Conservation (phyloP, 192 early-diverging fungal genomes). For the Coemansia sp. region DNA sequence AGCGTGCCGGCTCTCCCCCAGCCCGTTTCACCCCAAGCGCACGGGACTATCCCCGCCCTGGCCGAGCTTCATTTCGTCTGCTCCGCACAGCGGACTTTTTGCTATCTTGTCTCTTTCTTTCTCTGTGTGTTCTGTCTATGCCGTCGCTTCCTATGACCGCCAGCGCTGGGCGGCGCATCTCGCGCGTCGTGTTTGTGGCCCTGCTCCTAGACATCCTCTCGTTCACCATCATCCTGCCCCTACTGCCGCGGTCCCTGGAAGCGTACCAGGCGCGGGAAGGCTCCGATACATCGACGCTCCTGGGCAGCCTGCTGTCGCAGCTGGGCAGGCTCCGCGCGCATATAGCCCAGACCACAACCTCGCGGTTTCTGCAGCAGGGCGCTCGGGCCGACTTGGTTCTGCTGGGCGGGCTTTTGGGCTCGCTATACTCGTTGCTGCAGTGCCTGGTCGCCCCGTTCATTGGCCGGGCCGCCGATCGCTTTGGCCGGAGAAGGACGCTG, state of each 20-base stretch:
- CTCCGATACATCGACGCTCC: slow-evolving; percentile 29
- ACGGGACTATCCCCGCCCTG: too few species aligned
- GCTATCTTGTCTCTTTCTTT: not conserved
- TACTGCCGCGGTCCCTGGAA: slow-evolving; percentile 84
- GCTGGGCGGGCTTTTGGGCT: slow-evolving; percentile 86
- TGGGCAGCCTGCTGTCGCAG: slow-evolving; percentile 24
- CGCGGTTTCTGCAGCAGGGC: slow-evolving; percentile 35
- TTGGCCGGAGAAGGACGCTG: slow-evolving; percentile 75
- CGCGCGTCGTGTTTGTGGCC: slow-evolving; percentile 65
- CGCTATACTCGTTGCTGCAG: slow-evolving; percentile 91
- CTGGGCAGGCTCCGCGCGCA: slow-evolving; percentile 12
- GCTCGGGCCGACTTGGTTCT: slow-evolving; percentile 62
- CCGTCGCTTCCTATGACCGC: not conserved
- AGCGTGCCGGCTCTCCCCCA: too few species aligned
- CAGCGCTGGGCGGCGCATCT: slow-evolving; percentile 16
- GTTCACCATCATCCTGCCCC: slow-evolving; percentile 95
- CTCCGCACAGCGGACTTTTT: not conserved
- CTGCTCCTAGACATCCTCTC: slow-evolving; percentile 93
- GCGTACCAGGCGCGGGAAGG: slow-evolving; percentile 66
- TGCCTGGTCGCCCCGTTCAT: slow-evolving; percentile 82
- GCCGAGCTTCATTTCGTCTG: too few species aligned
- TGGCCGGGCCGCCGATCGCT: slow-evolving; percentile 69
- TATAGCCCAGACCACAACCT: slow-evolving; percentile 12
- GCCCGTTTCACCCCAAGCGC: too few species aligned
- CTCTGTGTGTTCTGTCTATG: too few species aligned